Conservation (phyloP, 2,329 filamentous ascomycete species). For the Rhytidhysteron rufulum region DNA sequence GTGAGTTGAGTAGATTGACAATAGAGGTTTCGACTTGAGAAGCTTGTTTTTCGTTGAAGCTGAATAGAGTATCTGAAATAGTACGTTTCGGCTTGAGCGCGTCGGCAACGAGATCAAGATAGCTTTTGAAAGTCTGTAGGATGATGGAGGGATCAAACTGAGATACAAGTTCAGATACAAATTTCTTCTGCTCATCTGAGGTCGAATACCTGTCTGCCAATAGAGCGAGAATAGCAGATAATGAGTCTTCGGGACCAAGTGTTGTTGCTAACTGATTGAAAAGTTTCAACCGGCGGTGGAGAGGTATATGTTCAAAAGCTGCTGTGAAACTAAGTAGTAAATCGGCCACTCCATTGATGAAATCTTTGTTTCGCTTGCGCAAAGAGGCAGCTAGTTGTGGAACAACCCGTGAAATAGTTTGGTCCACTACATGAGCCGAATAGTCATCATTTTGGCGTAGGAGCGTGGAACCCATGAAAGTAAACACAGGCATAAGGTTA, state of each 20-base stretch:
- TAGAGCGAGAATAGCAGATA: conserved; percentile 84
- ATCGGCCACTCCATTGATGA: conserved; percentile 79
- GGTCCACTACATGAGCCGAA: conserved; percentile 91
- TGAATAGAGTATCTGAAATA: conserved; percentile 69
- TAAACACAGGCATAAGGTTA: conserved; percentile 98
- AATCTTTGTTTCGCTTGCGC: conserved; percentile 70
- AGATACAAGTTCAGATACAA: conserved; percentile 70
- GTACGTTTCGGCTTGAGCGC: conserved; percentile 70
- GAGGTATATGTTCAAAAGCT: conserved; percentile 92
- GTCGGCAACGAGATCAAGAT: conserved; percentile 71
- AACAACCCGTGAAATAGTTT: conserved; percentile 89
- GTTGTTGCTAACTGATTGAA: conserved; percentile 84
- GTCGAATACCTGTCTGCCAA: conserved; percentile 83
- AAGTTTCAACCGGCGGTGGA: conserved; percentile 75
- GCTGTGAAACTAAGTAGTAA: conserved; percentile 93
- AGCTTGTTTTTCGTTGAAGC: conserved; percentile 49
- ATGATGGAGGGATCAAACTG: conserved; percentile 72
- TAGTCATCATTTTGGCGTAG: conserved; percentile 94
- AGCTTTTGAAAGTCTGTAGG: conserved; percentile 69
- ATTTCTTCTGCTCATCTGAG: conserved; percentile 69
- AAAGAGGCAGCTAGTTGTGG: conserved; percentile 86
- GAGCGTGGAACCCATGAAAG: conserved; percentile 91
- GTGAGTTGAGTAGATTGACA: conserved; percentile 35
- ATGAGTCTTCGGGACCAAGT: conserved; percentile 78
- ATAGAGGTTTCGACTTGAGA: conserved; percentile 33